These are phyloP conservation scores for Verticillium dahliae DNA, from an alignment of 2,329 filamentous ascomycete species.

Conservation along the genomic window DNA sequence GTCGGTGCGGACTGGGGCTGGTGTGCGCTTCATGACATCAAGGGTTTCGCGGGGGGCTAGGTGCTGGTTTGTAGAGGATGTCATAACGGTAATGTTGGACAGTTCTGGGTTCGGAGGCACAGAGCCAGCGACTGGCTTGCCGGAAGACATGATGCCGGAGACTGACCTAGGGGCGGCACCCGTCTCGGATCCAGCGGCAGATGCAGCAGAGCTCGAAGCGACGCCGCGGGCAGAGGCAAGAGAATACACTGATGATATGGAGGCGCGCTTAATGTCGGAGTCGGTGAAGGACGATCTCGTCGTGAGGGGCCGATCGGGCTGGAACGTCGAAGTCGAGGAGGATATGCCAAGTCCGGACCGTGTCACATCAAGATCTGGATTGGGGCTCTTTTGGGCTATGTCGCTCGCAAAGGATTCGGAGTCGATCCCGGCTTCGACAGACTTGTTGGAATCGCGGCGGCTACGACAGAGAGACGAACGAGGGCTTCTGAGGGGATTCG, in stretches of 20 bases:
- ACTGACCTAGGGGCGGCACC: slow-evolving; percentile 32
- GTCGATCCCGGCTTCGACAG: slow-evolving; percentile 31
- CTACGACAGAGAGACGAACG: slow-evolving; percentile 32
- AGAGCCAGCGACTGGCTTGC: slow-evolving; percentile 28
- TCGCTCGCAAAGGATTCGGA: slow-evolving; percentile 29
- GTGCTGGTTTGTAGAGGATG: slow-evolving; percentile 37
- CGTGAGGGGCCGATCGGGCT: slow-evolving; percentile 29
- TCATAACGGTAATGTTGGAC: slow-evolving; percentile 47
- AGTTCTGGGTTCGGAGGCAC: slow-evolving; percentile 44
- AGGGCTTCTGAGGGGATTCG: slow-evolving; percentile 33
- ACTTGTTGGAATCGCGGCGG: slow-evolving; percentile 35
- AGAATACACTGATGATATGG: slow-evolving; percentile 67
- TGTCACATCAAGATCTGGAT: background rate
- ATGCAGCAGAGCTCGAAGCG: slow-evolving; percentile 41
- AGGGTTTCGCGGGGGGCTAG: slow-evolving; percentile 37
- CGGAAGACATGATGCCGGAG: slow-evolving; percentile 39
- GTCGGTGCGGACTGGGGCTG: slow-evolving; percentile 19
- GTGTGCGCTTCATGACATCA: slow-evolving; percentile 32
- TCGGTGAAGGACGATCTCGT: slow-evolving; percentile 43
- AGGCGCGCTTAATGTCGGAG: slow-evolving; percentile 57
- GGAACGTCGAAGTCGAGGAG: slow-evolving; percentile 19
- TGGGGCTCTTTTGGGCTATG: slow-evolving; percentile 1
- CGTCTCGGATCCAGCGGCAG: slow-evolving; percentile 46
- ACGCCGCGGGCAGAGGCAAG: slow-evolving; percentile 53
- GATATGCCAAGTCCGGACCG: background rate